Conservation (phyloP, 2,329 filamentous ascomycete species). For the Colletotrichum trifolii region DNA sequence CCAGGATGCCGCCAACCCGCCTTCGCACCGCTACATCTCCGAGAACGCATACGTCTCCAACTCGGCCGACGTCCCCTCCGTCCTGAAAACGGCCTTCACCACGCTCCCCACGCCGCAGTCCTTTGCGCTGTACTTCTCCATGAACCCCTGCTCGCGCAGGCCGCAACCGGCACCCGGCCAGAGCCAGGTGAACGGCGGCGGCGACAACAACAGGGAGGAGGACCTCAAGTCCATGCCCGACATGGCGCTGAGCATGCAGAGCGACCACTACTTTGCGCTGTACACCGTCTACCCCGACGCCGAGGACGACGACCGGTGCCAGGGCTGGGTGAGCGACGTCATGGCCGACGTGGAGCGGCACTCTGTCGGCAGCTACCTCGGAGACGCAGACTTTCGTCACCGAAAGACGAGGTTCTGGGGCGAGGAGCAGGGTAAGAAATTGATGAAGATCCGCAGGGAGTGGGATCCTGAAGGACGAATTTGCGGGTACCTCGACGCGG, state of each 20-base stretch:
- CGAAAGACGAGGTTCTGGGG: slow-evolving; percentile 61
- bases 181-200: slow-evolving; percentile 39
- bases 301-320: slow-evolving; percentile 56
- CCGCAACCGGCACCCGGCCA: neutral
- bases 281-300: slow-evolving; percentile 62
- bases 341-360: slow-evolving; percentile 53
- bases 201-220: slow-evolving; percentile 40
- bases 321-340: slow-evolving; percentile 55
- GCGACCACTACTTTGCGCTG: slow-evolving; percentile 66
- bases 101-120: slow-evolving; percentile 57
- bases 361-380: slow-evolving; percentile 62
- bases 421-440: slow-evolving; percentile 49
- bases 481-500: slow-evolving; percentile 57
- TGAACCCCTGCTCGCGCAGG: slow-evolving; percentile 56
- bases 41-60: slow-evolving; percentile 64
- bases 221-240: slow-evolving; percentile 46
- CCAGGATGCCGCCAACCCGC: slow-evolving; percentile 59
- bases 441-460: slow-evolving; percentile 55
- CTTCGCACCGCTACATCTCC: slow-evolving; percentile 58
- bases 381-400: slow-evolving; percentile 64
- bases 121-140: slow-evolving; percentile 61
- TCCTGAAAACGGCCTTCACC: slow-evolving; percentile 59
- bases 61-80: slow-evolving; percentile 55
- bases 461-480: slow-evolving; percentile 54
- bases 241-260: slow-evolving; percentile 66